Percentiles rank a stretch among this genome's conserved stretches.
Evolutionary conservation across 2,329 filamentous ascomycete genomes (phyloP).

Genomic region (Catunica adiposa): DNA sequence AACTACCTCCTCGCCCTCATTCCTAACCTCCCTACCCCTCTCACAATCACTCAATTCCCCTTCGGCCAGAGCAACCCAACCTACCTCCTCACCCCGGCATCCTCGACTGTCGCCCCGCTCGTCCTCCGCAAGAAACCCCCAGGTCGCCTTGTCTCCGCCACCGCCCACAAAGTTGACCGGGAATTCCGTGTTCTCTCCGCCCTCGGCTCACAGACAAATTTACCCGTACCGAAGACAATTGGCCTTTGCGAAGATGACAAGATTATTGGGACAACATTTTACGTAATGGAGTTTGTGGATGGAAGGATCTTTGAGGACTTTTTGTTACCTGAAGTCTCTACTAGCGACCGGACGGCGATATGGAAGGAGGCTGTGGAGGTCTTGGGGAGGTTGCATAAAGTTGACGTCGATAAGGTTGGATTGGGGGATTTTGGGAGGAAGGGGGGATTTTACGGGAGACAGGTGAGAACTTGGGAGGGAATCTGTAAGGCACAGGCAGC

Average conservation of each 20-base stretch:
- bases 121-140: conserved; percentile 97
- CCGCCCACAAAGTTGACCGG: conserved; percentile 90
- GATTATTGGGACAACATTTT: conserved; percentile 81
- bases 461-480: conserved; percentile 65
- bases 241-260: conserved; percentile 69
- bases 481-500: conserved; percentile 66
- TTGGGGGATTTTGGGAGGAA: conserved; percentile 58
- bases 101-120: conserved; percentile 15
- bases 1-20: conserved; percentile 41
- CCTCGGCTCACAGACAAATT: conserved; percentile 29
- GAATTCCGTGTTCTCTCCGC: conserved; percentile 86
- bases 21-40: neutral
- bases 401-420: conserved; percentile 48
- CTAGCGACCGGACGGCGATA: conserved; percentile 53
- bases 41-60: conserved; percentile 49
- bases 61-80: conserved; percentile 97
- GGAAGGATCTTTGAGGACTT: conserved; percentile 89
- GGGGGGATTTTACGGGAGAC: conserved; percentile 67
- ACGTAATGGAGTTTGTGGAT: conserved; percentile 92
- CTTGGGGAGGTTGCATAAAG: conserved; percentile 69
- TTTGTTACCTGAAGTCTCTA: conserved; percentile 54
- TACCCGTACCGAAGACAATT: conserved; percentile 71
- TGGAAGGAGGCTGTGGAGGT: conserved; percentile 75
- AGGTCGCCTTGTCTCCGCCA: conserved; percentile 81
- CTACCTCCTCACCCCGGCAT: conserved; percentile 60